Evolutionary conservation across 1,284 basidiomycete species (phyloP).

Genomic region (Rhodofomes roseus): DNA sequence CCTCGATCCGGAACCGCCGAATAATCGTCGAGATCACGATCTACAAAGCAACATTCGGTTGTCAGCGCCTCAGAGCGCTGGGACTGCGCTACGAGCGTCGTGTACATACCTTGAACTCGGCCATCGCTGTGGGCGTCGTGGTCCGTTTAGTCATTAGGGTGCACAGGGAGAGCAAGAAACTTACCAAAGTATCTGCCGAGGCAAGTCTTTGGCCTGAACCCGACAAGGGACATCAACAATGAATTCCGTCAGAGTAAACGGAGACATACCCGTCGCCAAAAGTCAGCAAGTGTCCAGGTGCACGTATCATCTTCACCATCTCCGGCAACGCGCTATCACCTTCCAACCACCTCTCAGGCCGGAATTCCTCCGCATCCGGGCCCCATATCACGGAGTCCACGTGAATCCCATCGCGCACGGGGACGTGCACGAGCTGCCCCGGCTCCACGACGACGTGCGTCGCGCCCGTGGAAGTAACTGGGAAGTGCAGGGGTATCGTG

Average conservation of each 20-base stretch:
- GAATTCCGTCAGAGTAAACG: neutral
- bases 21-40: neutral
- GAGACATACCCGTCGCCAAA: slow-evolving; percentile 20
- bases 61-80: too few relatives aligned
- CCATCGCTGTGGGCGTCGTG: slow-evolving; percentile 9
- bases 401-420: slow-evolving; percentile 18
- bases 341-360: slow-evolving; percentile 37
- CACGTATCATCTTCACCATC: slow-evolving; percentile 7
- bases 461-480: slow-evolving; percentile 30
- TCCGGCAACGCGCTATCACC: slow-evolving; percentile 24
- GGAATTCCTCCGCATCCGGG: slow-evolving; percentile 37
- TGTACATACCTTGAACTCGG: slow-evolving; percentile 18
- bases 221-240: neutral
- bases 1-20: neutral
- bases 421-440: slow-evolving; percentile 15
- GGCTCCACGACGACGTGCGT: slow-evolving; percentile 24
- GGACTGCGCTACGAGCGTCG: too few relatives aligned
- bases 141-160: neutral
- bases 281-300: slow-evolving; percentile 15
- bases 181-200: slow-evolving; percentile 15
- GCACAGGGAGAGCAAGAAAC: neutral
- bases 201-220: slow-evolving; percentile 15
- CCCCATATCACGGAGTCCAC: slow-evolving; percentile 37
- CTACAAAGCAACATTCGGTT: neutral
- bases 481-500: slow-evolving; percentile 37